Evolutionary conservation across 1,284 basidiomycete genomes (phyloP), one percentile per base, ranked within the genome.

Genomic region (Apiotrichum gracile): DNA sequence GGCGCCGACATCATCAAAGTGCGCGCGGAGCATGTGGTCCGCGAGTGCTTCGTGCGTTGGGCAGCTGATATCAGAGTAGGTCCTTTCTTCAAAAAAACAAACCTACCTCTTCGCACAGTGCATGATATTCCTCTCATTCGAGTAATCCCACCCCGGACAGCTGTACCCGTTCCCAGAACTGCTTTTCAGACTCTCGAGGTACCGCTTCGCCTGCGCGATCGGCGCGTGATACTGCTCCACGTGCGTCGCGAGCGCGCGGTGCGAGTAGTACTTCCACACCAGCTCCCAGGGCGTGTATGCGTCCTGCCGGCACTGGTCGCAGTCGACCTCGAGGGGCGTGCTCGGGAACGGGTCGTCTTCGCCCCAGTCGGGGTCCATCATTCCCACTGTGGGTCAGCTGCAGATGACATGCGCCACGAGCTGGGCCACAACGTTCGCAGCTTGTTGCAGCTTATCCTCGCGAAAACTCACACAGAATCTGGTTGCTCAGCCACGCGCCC

Each of bases 1-100:
- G 16, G 44, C 44, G 33, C 44, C 44, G 16, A 46, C 22, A 12
- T 46, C 44, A 33, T 46, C 44, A 12, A 46, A n/a, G 44, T 46
- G 44, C 4, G 22, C 10, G 33, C 44, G 33, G 13, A 46, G 44
- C 21, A 46, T 46, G 44, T 46, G 44, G 33, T 46, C 44, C 22
- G 44, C 44, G 33, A 46, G 44, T 22, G 22, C 24, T 16, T 46
- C 44, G 44, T 46, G 44, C 33, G 44, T 46, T 5, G 21, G 16
- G 14, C 9, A 46, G 21, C 44, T 46, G 31, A n/a, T 16, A 24
- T 46, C 24, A 46, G 43, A 17, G 12, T 4, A 16, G 19, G 24
- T 19, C 19, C 5, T 21, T 13, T 5, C 29, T 22, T 31, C 6
- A n/a, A n/a, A n/a, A n/a, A n/a, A n/a, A n/a, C 22, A 5, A 40